Percentiles rank a stretch among this genome's conserved stretches.
phyloP scores from a whole-genome alignment of 78 protist genomes.

The Protostelium mycophagum region DNA sequence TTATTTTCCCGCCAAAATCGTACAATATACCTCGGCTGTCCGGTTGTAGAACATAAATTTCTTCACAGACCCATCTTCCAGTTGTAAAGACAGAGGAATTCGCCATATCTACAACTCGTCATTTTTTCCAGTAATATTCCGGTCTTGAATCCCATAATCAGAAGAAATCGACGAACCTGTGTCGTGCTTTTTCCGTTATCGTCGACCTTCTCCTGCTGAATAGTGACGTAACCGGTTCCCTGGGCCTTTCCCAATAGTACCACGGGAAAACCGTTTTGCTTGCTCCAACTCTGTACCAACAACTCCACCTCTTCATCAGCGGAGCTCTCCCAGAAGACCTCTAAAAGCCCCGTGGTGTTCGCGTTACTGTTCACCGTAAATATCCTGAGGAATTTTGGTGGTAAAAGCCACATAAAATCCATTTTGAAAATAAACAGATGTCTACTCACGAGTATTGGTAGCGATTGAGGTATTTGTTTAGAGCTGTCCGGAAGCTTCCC shows the following conservation, averaged over 20 bases:
- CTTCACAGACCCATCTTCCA: background rate
- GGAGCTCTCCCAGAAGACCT: background rate
- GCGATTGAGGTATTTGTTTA: background rate
- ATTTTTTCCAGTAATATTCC: background rate
- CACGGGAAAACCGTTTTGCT: background rate
- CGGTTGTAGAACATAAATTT: background rate
- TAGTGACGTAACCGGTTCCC: background rate
- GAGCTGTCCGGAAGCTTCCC: background rate
- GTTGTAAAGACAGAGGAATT: background rate
- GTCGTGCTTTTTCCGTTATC: background rate
- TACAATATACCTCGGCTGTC: background rate
- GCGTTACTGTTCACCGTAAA: background rate
- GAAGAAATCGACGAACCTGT: too few species aligned
- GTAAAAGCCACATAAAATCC: too few species aligned
- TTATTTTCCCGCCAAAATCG: background rate
- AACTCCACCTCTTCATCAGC: background rate
- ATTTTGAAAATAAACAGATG: background rate
- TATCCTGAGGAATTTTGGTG: too few species aligned
- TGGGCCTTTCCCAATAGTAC: background rate
- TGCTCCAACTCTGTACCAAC: background rate
- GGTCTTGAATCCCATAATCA: too few species aligned
- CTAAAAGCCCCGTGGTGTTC: background rate
- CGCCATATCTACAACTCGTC: background rate
- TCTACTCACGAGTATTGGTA: background rate
- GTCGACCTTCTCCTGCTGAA: background rate